A percentile compares a stretch with the other conserved stretches of the same genome.
phyloP scores from a whole-genome alignment of 768 basidiomycete genomes.

The Tulasnella sp. region DNA sequence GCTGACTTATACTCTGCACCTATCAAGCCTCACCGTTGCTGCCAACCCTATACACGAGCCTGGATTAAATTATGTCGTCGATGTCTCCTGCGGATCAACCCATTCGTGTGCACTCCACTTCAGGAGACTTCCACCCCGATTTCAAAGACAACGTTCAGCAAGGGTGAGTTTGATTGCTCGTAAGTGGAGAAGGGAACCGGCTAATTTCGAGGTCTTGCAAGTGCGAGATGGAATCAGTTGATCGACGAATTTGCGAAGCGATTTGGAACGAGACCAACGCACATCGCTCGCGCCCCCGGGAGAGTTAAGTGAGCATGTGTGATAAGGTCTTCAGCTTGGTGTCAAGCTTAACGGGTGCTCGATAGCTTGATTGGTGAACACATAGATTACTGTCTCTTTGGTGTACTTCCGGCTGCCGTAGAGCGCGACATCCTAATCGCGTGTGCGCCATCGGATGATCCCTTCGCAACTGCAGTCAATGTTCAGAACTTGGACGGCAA shows the following conservation, averaged over 20 bases:
- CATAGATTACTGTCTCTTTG: slow-evolving; percentile 75
- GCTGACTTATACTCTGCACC: background rate
- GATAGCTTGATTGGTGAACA: slow-evolving; percentile 33
- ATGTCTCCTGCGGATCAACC: slow-evolving; percentile 25
- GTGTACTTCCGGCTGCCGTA: slow-evolving; percentile 74
- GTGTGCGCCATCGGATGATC: slow-evolving; percentile 35
- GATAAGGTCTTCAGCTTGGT: background rate
- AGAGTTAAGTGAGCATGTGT: slow-evolving; percentile 52
- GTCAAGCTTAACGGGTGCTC: background rate
- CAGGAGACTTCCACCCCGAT: slow-evolving; percentile 44
- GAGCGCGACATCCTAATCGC: slow-evolving; percentile 79
- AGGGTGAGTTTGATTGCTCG: slow-evolving; percentile 24
- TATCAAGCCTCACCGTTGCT: background rate
- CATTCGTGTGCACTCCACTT: slow-evolving; percentile 50
- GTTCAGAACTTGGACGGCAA: slow-evolving; percentile 32
- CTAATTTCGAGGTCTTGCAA: background rate
- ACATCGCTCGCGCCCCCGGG: slow-evolving; percentile 68
- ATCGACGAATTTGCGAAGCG: slow-evolving; percentile 41
- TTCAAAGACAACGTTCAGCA: slow-evolving; percentile 44
- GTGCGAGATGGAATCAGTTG: background rate
- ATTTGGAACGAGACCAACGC: slow-evolving; percentile 55
- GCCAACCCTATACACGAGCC: background rate
- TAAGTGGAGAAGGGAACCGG: background rate
- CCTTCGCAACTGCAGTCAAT: slow-evolving; percentile 28
- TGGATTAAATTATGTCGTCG: background rate